Evolutionary conservation across 305 asterid species (phyloP).

Genomic region (Solanum hybrid): DNA sequence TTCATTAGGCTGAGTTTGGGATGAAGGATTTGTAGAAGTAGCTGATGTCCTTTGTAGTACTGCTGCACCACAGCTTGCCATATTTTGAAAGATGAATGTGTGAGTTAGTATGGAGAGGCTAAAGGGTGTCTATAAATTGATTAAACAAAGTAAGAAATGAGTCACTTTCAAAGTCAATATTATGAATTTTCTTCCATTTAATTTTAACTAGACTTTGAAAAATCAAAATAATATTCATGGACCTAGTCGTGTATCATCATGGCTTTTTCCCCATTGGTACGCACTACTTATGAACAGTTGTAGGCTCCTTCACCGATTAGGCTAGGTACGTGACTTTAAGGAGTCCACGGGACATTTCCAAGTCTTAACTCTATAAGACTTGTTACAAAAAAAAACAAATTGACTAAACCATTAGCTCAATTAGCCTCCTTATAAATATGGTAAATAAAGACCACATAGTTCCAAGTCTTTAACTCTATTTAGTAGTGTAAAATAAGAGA

Average conservation of each 20-base stretch:
- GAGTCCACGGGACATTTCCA: not conserved
- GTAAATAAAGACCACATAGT: not conserved
- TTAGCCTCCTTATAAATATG: not conserved
- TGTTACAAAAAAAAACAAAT: too few species aligned
- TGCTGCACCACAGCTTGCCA: conserved; percentile 28
- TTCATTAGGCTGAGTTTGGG: conserved; percentile 1
- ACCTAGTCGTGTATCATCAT: not conserved
- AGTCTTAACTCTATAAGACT: too few species aligned
- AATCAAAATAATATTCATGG: not conserved
- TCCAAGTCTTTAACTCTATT: too few species aligned
- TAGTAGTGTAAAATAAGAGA: not conserved
- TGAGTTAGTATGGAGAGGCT: not conserved
- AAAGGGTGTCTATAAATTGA: not conserved
- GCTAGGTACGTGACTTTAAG: not conserved
- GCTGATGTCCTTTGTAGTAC: conserved; percentile 35
- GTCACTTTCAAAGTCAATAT: not conserved
- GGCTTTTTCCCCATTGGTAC: not conserved
- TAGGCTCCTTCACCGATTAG: not conserved
- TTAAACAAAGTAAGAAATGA: not conserved
- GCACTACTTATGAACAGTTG: not conserved
- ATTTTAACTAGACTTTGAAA: not conserved
- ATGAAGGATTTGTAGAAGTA: conserved; percentile 9
- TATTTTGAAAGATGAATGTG: not conserved
- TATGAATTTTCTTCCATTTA: not conserved
- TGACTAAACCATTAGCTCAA: not conserved